A percentile compares a stretch with the other conserved stretches of the same genome.
These are phyloP conservation scores for Amanita subjunquillea DNA, from an alignment of 768 basidiomycete species.

Conservation along the genomic window DNA sequence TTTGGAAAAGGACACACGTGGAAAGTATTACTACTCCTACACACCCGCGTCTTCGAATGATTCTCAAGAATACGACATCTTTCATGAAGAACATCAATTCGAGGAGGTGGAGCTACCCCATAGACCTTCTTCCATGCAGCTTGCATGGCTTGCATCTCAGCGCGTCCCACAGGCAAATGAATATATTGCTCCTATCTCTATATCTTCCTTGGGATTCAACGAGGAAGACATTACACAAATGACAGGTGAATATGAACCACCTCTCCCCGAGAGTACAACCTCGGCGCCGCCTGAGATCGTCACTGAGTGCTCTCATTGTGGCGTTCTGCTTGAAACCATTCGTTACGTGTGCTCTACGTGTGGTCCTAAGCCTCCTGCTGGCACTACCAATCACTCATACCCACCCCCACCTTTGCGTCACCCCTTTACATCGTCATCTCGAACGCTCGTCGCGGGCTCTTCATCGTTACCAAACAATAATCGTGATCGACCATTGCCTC, in stretches of 20 bases:
- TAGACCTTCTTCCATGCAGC: constrained; percentile 58
- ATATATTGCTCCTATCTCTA: constrained; percentile 16
- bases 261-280: constrained; percentile 15
- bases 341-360: constrained; percentile 87
- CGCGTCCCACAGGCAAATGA: constrained; percentile 22
- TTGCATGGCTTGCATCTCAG: constrained; percentile 54
- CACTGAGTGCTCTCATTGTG: constrained; percentile 81
- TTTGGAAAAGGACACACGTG: constrained; percentile 54
- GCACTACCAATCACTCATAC: constrained; percentile 20
- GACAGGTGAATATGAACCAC: constrained; percentile 19
- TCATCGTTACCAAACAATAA: constrained; percentile 16
- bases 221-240: constrained; percentile 9
- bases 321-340: constrained; percentile 62
- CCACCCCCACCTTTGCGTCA: constrained; percentile 18
- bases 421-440: constrained; percentile 24
- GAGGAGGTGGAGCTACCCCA: constrained; percentile 20
- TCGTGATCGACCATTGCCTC: constrained; percentile 23
- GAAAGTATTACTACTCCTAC: constrained; percentile 74
- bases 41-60: constrained; percentile 38
- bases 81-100: constrained; percentile 23
- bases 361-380: constrained; percentile 57
- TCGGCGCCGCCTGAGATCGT: constrained; percentile 49
- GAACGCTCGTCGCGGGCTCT: constrained; percentile 24
- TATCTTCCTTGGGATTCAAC: background rate
- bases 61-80: constrained; percentile 44